A percentile compares a stretch with the other conserved stretches of the same genome.
Evolutionary conservation across 345 rosid genomes (phyloP).

Genomic region (Capsella bursapastoris): DNA sequence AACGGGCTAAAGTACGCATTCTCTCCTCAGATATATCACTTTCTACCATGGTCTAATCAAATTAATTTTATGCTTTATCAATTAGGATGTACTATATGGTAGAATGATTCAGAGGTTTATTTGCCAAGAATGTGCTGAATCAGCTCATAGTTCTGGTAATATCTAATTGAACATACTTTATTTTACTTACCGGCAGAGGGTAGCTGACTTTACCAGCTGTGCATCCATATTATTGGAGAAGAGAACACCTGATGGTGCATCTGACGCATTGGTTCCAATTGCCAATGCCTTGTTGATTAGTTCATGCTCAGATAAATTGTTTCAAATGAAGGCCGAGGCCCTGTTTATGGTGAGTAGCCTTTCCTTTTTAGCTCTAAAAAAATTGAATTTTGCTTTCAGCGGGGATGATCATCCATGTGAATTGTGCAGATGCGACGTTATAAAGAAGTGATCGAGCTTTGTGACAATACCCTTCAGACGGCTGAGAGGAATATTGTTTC

Average conservation of each 20-base stretch:
- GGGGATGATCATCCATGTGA: conserved; percentile 23
- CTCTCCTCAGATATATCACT: conserved; percentile 30
- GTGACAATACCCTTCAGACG: conserved; percentile 70
- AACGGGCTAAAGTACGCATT: conserved; percentile 69
- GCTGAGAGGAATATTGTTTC: conserved; percentile 64
- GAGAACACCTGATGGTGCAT: conserved; percentile 63
- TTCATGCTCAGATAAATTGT: conserved; percentile 75
- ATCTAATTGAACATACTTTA: conserved; percentile 7
- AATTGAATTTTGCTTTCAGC: background rate
- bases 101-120: background rate
- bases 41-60: conserved; percentile 3
- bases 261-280: conserved; percentile 64
- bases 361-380: conserved; percentile 17
- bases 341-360: conserved; percentile 59
- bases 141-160: conserved; percentile 14
- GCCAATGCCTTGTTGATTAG: conserved; percentile 76
- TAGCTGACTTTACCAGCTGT: conserved; percentile 53
- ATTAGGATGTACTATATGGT: conserved; percentile 1
- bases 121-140: conserved; percentile 11
- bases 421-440: conserved; percentile 66
- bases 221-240: conserved; percentile 60
- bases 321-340: conserved; percentile 85
- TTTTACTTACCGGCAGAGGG: conserved; percentile 64
- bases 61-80: background rate
- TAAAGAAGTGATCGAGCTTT: conserved; percentile 76